Evolutionary conservation across 116 monocot genomes (phyloP), one percentile per base, ranked within the genome.

Genomic region (Phalaenopsis hybrid): DNA sequence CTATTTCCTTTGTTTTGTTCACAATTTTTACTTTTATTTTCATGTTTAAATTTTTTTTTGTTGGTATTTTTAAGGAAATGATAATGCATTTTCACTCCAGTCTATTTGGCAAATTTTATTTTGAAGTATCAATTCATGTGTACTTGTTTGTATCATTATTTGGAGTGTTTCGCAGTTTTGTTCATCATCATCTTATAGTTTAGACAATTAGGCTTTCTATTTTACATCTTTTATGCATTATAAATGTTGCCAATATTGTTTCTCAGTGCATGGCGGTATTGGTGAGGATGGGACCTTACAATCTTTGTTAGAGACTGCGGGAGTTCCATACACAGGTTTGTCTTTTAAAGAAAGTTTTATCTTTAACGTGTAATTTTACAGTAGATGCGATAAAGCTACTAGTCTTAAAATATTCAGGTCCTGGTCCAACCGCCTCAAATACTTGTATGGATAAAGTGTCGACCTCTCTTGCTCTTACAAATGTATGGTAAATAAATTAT

Each of bases 271-370:
- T 89, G 96, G 96, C 87, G 94, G 92, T 79, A 94, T 96, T 81
- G 96, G 96, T 79, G 96, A 96, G 82, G 94, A 96, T 87, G 96
- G 96, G 50, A 96, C 91, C 3, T 89, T 94, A 70, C 96, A 96
- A 81, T 87, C 92, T 75, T 75, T 96, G 78, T 83, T 96, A 82
- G 94, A 92, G 77, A 83, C 81, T 88, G 85, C 89, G 78, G 88
- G 86, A 83, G 81, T 96, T 84, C 91, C 91, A 80, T 94, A 96
- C 75, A 96, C 96, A 85, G 94, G 96, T 96, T 63, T 79, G 4
- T 57, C n/a, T 78, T 57, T 79, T 83, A 9, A 69, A 46, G 52
- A 18, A 44, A 72, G 41, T 79, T 75, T 46, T 45, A 63, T 75
- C 8, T 28, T 83, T 51, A 9, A 12, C 61, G 57, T 68, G 16